phyloP scores from a whole-genome alignment of 2,329 filamentous ascomycete genomes.

The Lecanicillium sp. region DNA sequence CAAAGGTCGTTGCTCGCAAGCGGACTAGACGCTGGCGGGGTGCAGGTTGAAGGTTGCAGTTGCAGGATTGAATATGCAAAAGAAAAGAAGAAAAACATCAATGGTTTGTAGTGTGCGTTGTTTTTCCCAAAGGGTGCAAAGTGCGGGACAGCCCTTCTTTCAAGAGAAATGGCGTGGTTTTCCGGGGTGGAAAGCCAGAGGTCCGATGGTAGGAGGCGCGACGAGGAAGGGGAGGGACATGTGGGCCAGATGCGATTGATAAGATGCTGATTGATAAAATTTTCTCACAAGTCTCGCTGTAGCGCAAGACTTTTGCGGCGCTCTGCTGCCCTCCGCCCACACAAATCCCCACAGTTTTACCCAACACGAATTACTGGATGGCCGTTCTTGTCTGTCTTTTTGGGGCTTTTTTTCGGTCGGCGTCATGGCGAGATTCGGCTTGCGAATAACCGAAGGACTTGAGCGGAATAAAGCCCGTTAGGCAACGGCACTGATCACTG shows the following conservation, averaged over 20 bases:
- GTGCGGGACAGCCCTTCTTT: conserved; percentile 13
- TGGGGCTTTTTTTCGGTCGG: background rate
- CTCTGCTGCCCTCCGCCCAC: conserved; percentile 2
- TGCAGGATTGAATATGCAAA: background rate
- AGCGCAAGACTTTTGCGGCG: background rate
- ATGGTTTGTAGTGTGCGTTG: conserved; percentile 5
- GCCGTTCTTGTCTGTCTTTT: background rate
- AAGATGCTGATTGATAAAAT: conserved; percentile 22
- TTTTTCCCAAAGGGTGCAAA: conserved; percentile 5
- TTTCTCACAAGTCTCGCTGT: conserved; percentile 4
- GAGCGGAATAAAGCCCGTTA: background rate
- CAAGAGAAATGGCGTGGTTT: conserved; percentile 2
- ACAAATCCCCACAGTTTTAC: conserved; percentile 7
- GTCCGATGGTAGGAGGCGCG: conserved; percentile 14
- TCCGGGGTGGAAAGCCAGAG: conserved; percentile 7
- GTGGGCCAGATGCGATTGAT: conserved; percentile 40
- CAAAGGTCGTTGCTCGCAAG: no score
- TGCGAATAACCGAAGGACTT: background rate
- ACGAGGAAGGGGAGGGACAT: background rate
- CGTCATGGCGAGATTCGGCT: conserved; percentile 4
- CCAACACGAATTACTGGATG: conserved; percentile 5
- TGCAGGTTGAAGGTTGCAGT: background rate
- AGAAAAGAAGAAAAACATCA: background rate
- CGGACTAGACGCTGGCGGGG: no score
- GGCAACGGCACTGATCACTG: background rate